These are phyloP conservation scores for Globomyces pollinis-pini DNA, from an alignment of 192 early-diverging fungal genomes.

Conservation along the genomic window DNA sequence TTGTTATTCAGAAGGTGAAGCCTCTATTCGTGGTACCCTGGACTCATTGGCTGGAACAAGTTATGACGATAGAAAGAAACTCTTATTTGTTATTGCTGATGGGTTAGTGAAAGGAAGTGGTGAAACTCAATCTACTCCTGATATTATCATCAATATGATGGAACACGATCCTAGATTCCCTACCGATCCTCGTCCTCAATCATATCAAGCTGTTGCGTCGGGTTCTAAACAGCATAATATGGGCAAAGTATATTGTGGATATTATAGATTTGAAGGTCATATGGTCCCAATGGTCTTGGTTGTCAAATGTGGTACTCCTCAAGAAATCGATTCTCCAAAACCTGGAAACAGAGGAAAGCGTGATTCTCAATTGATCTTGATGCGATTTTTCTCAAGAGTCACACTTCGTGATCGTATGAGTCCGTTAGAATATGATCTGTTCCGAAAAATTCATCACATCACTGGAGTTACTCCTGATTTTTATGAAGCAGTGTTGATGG, in stretches of 20 bases:
- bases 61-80: constrained; percentile 71
- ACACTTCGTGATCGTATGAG: constrained; percentile 82
- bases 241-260: constrained; percentile 56
- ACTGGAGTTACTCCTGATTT: constrained; percentile 72
- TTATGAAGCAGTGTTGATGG: constrained; percentile 54
- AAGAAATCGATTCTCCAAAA: constrained; percentile 24
- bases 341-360: constrained; percentile 74
- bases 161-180: constrained; percentile 13
- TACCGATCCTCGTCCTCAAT: constrained; percentile 16
- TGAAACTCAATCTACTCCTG: constrained; percentile 71
- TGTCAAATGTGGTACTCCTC: constrained; percentile 39
- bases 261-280: constrained; percentile 11
- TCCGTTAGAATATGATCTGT: constrained; percentile 81
- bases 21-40: constrained; percentile 65
- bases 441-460: constrained; percentile 68
- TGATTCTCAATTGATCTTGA: constrained; percentile 91
- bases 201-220: constrained; percentile 77
- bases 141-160: constrained; percentile 72
- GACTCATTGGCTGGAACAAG: constrained; percentile 76
- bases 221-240: constrained; percentile 84
- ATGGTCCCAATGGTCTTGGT: constrained; percentile 30
- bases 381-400: constrained; percentile 81
- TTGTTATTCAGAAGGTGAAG: constrained; percentile 82
- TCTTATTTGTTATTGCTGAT: constrained; percentile 77
- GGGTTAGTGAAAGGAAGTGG: constrained; percentile 84